Evolutionary conservation across 768 basidiomycete species (phyloP).

Genomic region (Fomitopsis pulvina): DNA sequence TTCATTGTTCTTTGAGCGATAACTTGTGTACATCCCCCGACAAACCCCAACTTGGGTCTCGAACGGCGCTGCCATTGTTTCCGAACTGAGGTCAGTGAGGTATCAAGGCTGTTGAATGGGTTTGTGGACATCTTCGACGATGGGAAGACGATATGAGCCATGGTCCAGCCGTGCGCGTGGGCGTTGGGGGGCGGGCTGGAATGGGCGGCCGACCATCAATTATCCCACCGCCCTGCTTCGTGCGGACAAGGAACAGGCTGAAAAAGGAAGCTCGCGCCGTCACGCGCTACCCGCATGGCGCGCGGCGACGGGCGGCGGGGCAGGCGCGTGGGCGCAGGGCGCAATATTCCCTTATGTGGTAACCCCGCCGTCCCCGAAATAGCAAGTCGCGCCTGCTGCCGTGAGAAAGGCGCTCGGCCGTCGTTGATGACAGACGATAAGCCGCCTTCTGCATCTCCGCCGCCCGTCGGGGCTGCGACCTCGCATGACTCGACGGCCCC

Average conservation of each 20-base stretch:
- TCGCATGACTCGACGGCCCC: constrained; percentile 13
- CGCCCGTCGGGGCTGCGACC: constrained; percentile 1
- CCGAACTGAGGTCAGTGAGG: not conserved
- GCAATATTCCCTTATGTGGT: not conserved
- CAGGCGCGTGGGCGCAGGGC: not conserved
- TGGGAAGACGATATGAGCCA: not conserved
- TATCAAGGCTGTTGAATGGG: not conserved
- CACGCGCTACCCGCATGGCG: not conserved
- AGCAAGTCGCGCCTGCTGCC: not conserved
- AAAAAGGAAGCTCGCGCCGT: not conserved
- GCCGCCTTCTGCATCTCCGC: not conserved
- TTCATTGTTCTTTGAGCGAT: not conserved
- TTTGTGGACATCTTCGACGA: not conserved
- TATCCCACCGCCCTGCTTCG: not conserved
- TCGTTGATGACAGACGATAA: not conserved
- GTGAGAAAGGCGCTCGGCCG: constrained; percentile 2
- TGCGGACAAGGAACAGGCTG: not conserved
- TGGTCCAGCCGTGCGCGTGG: not conserved
- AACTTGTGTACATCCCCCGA: too few species aligned
- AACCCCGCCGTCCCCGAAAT: not conserved
- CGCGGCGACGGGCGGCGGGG: not conserved
- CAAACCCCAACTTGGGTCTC: not conserved
- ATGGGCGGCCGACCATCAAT: not conserved
- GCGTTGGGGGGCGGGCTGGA: not conserved
- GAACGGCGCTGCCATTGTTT: not conserved